Evolutionary conservation across 768 basidiomycete genomes (phyloP).

Genomic region (Russula dissimulans): DNA sequence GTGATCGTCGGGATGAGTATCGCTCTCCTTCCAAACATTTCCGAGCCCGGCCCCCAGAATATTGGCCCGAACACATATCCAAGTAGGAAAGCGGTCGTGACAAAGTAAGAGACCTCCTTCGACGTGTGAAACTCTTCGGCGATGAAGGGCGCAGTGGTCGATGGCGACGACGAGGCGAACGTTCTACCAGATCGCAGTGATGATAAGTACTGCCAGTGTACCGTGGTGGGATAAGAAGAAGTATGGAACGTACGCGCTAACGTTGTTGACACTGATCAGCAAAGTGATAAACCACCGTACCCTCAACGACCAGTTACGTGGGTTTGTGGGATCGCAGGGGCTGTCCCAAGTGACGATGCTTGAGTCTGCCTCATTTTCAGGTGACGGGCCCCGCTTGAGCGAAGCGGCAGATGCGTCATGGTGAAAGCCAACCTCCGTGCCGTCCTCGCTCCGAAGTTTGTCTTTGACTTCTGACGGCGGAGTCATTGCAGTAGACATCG

Average conservation of each 20-base stretch:
- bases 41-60: slow-evolving; percentile 19
- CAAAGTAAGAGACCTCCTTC: slow-evolving; percentile 4
- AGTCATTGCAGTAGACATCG: not conserved
- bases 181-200: not conserved
- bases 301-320: slow-evolving; percentile 11
- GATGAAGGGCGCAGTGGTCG: not conserved
- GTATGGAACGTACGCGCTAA: not conserved
- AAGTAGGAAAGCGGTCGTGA: slow-evolving; percentile 9
- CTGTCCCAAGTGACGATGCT: slow-evolving; percentile 10
- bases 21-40: slow-evolving; percentile 16
- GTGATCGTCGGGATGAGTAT: slow-evolving; percentile 8
- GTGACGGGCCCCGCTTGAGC: not conserved
- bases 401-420: too few species aligned
- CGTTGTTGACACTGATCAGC: not conserved
- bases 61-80: slow-evolving; percentile 13
- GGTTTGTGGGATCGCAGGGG: slow-evolving; percentile 7
- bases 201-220: not conserved
- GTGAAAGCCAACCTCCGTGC: not conserved
- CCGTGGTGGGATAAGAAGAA: not conserved
- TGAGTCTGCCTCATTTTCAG: not conserved
- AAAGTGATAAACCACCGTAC: slow-evolving; percentile 6
- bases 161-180: slow-evolving; percentile 10
- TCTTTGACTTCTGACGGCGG: too few species aligned
- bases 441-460: not conserved
- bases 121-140: not conserved